Base-by-base conservation (phyloP, 257 asterid species). In the Sherardia arvensis region DNA sequence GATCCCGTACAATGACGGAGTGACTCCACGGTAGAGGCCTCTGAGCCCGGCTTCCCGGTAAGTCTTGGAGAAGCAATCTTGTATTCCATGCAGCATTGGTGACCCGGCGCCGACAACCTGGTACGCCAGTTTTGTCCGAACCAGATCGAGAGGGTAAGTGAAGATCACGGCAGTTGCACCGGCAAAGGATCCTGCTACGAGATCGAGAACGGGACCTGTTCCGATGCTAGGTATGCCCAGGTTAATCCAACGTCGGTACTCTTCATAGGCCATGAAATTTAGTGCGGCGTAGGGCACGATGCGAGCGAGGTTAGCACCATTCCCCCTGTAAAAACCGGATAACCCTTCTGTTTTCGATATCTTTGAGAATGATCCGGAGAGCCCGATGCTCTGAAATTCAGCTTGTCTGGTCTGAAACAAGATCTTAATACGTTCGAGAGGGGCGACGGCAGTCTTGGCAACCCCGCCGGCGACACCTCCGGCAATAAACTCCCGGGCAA, bases 231-330 rank as follows among this genome's bases (percentile, higher is more conserved):
- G 97, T 69, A 81, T 75, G 14, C 84, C 87, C 61, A 75, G 69
- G 59, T 86, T 86, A 67, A 91, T 88, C 98, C 86, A 86, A 76
- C 87, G 80, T 27, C 98, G 80, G 63, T 91, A 91, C 72, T 91
- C 87, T 82, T 91, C 98, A 66, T 91, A 91, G 43, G 98, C 74
- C 98, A 91, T 91, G 45, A 79, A 91, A 71, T 89, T 95, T 77
- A 92, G 40, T n/a, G 97, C 98, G 25, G 98, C 98, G 69, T 92
- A 92, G 55, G 98, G 98, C 67, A 92, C 95, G 18, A 92, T 92
- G 29, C 97, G 96, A 30, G 88, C 95, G 53, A 89, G 85, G 48
- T 97, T 92, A 40, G 98, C 98, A 71, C 98, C 98, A 75, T 92
- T 92, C 74, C 98, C 98, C 79, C 98, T 88, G 77, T 88, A 91